phyloP scores from a whole-genome alignment of 768 basidiomycete genomes.

The Agaricus subrufescens region DNA sequence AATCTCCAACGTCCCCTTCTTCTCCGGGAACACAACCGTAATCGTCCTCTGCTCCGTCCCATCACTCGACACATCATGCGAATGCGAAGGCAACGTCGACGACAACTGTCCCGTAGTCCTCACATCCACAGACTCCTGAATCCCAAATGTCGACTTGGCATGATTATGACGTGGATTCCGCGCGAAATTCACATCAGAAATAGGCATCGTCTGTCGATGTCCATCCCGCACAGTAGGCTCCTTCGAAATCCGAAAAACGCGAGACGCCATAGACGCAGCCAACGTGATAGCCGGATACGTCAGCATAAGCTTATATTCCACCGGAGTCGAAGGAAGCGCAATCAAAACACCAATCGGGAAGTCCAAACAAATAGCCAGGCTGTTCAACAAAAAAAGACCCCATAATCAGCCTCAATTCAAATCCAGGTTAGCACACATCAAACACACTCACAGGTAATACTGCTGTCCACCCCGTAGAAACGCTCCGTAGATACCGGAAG shows the following conservation, averaged over 20 bases:
- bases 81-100: neutral
- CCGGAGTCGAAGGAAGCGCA: neutral
- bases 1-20: neutral
- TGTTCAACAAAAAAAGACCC: neutral
- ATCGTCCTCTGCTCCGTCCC: neutral
- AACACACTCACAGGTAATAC: constrained; percentile 26
- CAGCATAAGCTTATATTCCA: neutral
- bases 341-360: neutral
- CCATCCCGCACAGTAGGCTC: neutral
- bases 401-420: no score
- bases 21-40: neutral
- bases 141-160: neutral
- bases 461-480: constrained; percentile 26
- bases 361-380: neutral
- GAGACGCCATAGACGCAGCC: constrained; percentile 1
- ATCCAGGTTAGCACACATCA: no score
- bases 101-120: neutral
- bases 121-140: neutral
- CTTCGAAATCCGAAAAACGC: neutral
- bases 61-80: neutral
- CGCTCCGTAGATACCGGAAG: constrained; percentile 20
- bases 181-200: neutral
- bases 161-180: neutral
- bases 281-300: neutral
- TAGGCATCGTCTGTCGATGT: neutral